Evolutionary conservation across 225 moss, liverwort and hornwort species (phyloP).

Genomic region (Rhytidiadelphus loreus): DNA sequence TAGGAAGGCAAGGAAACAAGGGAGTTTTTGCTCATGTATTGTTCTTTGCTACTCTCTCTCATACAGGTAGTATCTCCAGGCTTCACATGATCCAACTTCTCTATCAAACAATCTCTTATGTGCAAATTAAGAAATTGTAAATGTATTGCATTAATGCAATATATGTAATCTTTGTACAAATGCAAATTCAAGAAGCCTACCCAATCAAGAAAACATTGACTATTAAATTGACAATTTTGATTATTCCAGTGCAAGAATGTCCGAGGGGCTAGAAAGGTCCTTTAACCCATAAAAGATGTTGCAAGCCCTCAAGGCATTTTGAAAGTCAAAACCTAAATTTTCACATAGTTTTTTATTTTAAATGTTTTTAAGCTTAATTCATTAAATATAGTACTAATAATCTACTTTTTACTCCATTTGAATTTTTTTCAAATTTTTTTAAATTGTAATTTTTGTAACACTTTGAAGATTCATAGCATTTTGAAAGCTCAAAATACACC

Average conservation of each 20-base stretch:
- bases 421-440: too few relatives aligned
- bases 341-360: not conserved
- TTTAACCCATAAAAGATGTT: not conserved
- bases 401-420: not conserved
- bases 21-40: not conserved
- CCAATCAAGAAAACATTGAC: not conserved
- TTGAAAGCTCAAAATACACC: not conserved
- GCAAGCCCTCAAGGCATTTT: accelerated
- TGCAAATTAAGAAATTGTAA: not conserved
- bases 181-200: accelerated
- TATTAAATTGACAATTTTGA: not conserved
- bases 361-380: not conserved
- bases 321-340: not conserved
- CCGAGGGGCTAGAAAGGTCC: accelerated
- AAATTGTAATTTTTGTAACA: not conserved
- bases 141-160: not conserved
- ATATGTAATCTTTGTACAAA: not conserved
- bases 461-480: not conserved
- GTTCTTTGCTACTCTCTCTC: accelerated
- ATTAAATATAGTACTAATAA: too few relatives aligned
- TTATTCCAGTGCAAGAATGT: not conserved
- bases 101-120: not conserved
- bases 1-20: not conserved
- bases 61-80: accelerated
- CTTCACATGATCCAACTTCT: not conserved